These are phyloP conservation scores for Hypericum androsaemum DNA, from an alignment of 345 rosid genomes.

Conservation along the genomic window DNA sequence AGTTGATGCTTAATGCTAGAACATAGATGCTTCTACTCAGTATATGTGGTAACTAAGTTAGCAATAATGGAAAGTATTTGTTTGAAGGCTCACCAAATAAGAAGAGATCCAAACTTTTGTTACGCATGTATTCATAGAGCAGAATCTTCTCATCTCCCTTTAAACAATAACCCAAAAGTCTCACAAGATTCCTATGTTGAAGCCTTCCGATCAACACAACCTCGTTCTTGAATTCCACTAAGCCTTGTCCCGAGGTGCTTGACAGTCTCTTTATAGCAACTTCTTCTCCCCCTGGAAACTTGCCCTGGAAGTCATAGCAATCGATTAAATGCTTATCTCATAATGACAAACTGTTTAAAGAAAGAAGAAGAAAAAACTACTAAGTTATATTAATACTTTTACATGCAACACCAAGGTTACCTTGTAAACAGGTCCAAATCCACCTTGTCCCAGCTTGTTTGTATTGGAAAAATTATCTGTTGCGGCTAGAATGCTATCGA, in stretches of 20 bases:
- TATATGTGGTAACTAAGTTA: background rate
- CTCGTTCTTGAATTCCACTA: constrained; percentile 3
- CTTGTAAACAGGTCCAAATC: constrained; percentile 2
- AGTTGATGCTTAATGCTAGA: background rate
- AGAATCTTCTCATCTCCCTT: too few relatives aligned
- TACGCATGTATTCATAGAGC: too few relatives aligned
- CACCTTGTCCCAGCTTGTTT: background rate
- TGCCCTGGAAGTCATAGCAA: background rate
- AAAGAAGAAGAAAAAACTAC: background rate
- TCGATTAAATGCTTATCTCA: background rate
- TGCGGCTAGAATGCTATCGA: background rate
- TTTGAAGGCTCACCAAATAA: background rate
- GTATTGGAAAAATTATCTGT: background rate
- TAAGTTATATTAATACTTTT: too few relatives aligned
- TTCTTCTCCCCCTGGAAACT: background rate
- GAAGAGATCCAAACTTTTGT: too few relatives aligned
- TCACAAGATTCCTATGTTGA: too few relatives aligned
- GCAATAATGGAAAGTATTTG: background rate
- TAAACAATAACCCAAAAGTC: too few relatives aligned
- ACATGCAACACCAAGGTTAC: too few relatives aligned
- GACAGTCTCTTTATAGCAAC: constrained; percentile 1
- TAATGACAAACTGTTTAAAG: background rate
- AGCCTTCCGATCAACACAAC: too few relatives aligned
- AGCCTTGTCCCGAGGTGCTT: background rate
- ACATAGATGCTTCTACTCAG: background rate